phyloP scores from a whole-genome alignment of 495 filamentous ascomycete species.

The Letharia lupina region DNA sequence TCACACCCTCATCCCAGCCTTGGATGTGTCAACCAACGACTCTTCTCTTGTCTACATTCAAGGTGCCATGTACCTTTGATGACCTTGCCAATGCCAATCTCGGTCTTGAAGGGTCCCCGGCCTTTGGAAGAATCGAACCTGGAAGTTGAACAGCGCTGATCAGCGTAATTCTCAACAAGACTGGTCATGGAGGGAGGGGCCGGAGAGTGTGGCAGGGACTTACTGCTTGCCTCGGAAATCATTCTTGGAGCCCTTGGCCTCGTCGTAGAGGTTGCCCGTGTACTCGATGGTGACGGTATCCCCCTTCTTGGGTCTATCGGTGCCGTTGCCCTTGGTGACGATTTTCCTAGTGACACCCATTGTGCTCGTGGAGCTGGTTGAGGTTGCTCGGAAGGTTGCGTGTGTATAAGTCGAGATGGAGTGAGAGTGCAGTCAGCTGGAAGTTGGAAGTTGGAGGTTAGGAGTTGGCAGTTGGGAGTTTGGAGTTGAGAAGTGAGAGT shows the following conservation, averaged over 20 bases:
- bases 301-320: conserved; percentile 48
- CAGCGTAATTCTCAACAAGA: neutral
- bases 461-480: neutral
- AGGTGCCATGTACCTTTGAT: conserved; percentile 55
- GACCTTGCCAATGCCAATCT: conserved; percentile 67
- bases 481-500: neutral
- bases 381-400: neutral
- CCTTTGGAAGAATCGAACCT: conserved; percentile 77
- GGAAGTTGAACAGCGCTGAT: conserved; percentile 17
- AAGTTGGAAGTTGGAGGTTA: neutral
- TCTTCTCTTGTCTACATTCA: neutral
- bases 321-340: conserved; percentile 43
- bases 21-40: conserved; percentile 17
- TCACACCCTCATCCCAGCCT: conserved; percentile 87
- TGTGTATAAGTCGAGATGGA: neutral
- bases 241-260: conserved; percentile 34
- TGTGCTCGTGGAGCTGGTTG: conserved; percentile 19
- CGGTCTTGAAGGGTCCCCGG: conserved; percentile 52
- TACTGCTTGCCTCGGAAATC: conserved; percentile 45
- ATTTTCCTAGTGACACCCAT: conserved; percentile 50
- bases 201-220: conserved; percentile 16
- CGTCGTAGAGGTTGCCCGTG: conserved; percentile 71
- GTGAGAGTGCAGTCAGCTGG: conserved; percentile 2
- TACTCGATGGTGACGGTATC: conserved; percentile 73
- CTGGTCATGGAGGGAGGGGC: neutral